Conservation (phyloP, 805 yeast genomes). For the Zygosaccharomyces lentus region DNA sequence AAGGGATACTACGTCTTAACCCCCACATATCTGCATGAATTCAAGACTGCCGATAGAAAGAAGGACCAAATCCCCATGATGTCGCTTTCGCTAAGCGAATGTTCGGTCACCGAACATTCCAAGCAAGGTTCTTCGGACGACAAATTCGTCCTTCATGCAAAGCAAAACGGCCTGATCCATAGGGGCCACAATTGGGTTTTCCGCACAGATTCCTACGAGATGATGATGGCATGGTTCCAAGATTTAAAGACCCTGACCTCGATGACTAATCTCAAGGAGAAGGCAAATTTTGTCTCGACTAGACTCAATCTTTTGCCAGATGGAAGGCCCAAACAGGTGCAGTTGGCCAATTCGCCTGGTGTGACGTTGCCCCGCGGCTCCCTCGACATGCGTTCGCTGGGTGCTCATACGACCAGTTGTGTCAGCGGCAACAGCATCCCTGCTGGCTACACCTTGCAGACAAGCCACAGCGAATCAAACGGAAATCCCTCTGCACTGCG, state of each 20-base stretch:
- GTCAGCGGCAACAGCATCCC: conserved; percentile 5
- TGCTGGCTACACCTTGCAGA: conserved; percentile 1
- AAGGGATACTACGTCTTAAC: conserved; percentile 90
- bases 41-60: conserved; percentile 76
- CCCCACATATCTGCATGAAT: conserved; percentile 83
- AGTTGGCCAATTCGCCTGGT: conserved; percentile 2
- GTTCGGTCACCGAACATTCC: conserved; percentile 79
- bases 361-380: not conserved
- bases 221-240: conserved; percentile 80
- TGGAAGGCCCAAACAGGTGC: conserved; percentile 11
- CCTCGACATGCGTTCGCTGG: conserved; percentile 2
- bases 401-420: not conserved
- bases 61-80: conserved; percentile 77
- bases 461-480: conserved; percentile 5
- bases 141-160: conserved; percentile 77
- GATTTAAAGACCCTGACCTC: conserved; percentile 67
- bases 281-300: conserved; percentile 44
- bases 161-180: conserved; percentile 67
- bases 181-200: conserved; percentile 94
- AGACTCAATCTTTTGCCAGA: conserved; percentile 22
- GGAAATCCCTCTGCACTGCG: conserved; percentile 15
- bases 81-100: conserved; percentile 75
- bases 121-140: conserved; percentile 62
- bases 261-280: conserved; percentile 54
- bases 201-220: conserved; percentile 75